These are phyloP conservation scores for Funneliformis caledonium DNA, from an alignment of 371 early-diverging fungal genomes.

Conservation along the genomic window DNA sequence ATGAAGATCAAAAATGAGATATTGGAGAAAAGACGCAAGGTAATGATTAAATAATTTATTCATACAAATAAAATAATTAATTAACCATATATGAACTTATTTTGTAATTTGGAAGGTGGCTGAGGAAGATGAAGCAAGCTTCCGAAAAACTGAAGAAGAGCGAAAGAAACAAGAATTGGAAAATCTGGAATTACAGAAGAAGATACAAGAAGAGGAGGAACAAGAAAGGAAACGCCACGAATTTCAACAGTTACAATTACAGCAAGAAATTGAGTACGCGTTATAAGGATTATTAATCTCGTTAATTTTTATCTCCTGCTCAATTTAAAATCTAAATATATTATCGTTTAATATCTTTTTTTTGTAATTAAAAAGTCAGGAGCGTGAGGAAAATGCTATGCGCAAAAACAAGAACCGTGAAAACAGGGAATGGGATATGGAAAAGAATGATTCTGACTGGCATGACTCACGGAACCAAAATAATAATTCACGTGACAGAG, in stretches of 20 bases:
- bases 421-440: conserved; percentile 35
- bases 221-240: conserved; percentile 13
- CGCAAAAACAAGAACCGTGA: conserved; percentile 32
- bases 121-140: conserved; percentile 30
- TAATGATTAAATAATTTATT: not conserved
- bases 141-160: conserved; percentile 27
- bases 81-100: not conserved
- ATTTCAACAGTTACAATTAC: conserved; percentile 13
- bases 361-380: not conserved
- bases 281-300: not conserved
- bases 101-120: conserved; percentile 15
- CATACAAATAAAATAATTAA: not conserved
- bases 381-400: conserved; percentile 31
- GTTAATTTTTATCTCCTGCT: not conserved
- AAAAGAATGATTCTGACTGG: conserved; percentile 25
- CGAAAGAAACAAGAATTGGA: conserved; percentile 35
- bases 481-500: not conserved
- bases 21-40: conserved; percentile 21
- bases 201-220: conserved; percentile 17
- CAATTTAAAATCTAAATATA: not conserved
- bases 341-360: not conserved
- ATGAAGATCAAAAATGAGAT: conserved; percentile 14
- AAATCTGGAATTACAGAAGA: conserved; percentile 25
- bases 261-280: conserved; percentile 18
- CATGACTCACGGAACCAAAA: not conserved